A percentile compares a stretch with the other conserved stretches of the same genome.
Conservation (phyloP, 345 rosid species). For the Gossypium turneri region DNA sequence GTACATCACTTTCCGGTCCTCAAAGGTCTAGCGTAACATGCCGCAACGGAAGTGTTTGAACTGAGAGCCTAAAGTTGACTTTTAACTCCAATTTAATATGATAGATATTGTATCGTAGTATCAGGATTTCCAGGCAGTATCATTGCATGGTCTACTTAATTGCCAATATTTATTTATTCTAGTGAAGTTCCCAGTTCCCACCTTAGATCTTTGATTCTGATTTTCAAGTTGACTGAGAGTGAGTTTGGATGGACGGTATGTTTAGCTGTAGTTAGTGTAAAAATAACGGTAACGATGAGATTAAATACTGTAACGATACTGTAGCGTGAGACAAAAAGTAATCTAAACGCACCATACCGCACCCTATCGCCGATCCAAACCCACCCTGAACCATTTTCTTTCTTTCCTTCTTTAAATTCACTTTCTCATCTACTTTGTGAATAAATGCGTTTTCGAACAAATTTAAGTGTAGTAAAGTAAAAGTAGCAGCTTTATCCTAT, state of each 20-base stretch:
- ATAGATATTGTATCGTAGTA: constrained; percentile 12
- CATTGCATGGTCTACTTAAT: not conserved
- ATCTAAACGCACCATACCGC: too few relatives aligned
- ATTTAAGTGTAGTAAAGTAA: not conserved
- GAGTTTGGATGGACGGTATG: too few relatives aligned
- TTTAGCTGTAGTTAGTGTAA: too few relatives aligned
- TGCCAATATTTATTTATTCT: not conserved
- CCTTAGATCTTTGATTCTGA: not conserved
- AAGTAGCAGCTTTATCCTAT: not conserved
- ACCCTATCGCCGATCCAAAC: too few relatives aligned
- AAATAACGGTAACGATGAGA: too few relatives aligned
- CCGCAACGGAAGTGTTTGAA: constrained; percentile 12
- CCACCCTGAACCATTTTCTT: too few relatives aligned
- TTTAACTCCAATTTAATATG: constrained; percentile 20
- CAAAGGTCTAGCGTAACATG: constrained; percentile 18
- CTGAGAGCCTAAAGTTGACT: constrained; percentile 21
- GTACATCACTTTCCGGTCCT: not conserved
- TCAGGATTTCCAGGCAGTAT: not conserved
- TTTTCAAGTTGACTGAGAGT: not conserved
- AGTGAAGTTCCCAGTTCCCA: not conserved
- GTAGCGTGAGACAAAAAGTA: too few relatives aligned
- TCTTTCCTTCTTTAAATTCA: not conserved
- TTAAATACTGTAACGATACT: too few relatives aligned
- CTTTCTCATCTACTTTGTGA: not conserved
- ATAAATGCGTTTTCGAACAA: not conserved